Conservation (phyloP, 2,329 filamentous ascomycete species). For the Monilinia vaccinii-corymbosi region DNA sequence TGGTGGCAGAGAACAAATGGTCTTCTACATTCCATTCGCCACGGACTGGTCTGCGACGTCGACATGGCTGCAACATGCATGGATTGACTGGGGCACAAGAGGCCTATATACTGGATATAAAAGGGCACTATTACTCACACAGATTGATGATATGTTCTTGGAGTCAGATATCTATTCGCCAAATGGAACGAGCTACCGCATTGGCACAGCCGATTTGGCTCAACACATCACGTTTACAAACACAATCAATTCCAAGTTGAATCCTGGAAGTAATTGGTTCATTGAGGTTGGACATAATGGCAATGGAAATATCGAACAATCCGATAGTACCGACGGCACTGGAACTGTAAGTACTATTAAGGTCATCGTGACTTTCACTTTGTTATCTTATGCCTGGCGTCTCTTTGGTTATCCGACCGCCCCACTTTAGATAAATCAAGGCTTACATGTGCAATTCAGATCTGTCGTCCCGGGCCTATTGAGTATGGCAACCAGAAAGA, state of each 20-base stretch:
- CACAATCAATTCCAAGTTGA: slow-evolving; percentile 38
- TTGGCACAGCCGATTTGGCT: slow-evolving; percentile 39
- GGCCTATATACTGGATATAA: slow-evolving; percentile 36
- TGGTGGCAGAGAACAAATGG: slow-evolving; percentile 49
- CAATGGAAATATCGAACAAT: slow-evolving; percentile 40
- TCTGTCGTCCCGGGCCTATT: slow-evolving; percentile 30
- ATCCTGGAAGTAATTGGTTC: slow-evolving; percentile 41
- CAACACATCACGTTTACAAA: slow-evolving; percentile 36
- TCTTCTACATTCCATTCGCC: slow-evolving; percentile 43
- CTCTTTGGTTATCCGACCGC: not conserved
- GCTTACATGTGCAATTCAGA: not conserved
- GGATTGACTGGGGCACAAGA: slow-evolving; percentile 52
- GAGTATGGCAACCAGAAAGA: slow-evolving; percentile 37
- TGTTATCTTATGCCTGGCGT: not conserved
- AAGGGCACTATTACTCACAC: slow-evolving; percentile 21
- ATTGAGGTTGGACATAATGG: slow-evolving; percentile 48
- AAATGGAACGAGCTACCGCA: slow-evolving; percentile 41
- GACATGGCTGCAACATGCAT: slow-evolving; percentile 50
- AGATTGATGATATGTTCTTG: slow-evolving; percentile 53
- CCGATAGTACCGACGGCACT: slow-evolving; percentile 31
- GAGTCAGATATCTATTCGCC: slow-evolving; percentile 37
- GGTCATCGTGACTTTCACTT: not conserved
- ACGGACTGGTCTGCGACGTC: slow-evolving; percentile 39
- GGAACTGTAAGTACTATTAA: not conserved
- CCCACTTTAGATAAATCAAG: not conserved